Evolutionary conservation across 495 filamentous ascomycete species (phyloP), one percentile per base, ranked within the genome.

Genomic region (Daldinia decipiens): DNA sequence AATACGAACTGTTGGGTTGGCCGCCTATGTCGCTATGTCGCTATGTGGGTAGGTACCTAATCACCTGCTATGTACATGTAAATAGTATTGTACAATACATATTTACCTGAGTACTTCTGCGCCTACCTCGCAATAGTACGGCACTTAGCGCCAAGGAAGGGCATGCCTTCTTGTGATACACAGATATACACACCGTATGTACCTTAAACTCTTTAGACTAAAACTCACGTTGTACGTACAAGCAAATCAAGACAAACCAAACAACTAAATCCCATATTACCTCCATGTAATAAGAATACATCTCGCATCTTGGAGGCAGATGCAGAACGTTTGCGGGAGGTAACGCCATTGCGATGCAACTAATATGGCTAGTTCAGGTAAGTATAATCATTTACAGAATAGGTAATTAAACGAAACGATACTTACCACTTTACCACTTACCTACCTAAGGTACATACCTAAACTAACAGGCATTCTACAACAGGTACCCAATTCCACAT

Each of bases 331-430:
- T 59, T 53, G 50, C 31, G 50, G 63, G 68, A 63, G 63, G 29
- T 72, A 72, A 67, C 59, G 54, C 63, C 59, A 67, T 67, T 52
- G n/a, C 53, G 21, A 52, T 71, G 62, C 60, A 32, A 17, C 68
- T 66, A 59, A 62, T 58, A 63, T 57, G 59, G 63, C 17, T 63
- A 59, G 54, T 65, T 27, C n/a, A n/a, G n/a, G n/a, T 19, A 17
- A 19, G 8, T 47, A 47, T 47, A 47, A 47, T 21, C 8, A 0
- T 24, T 8, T 19, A 47, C 19, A 8, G 11, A 47, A 19, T 17
- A 45, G 12, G 36, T 39, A 15, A 32, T 4, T 32, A 15, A 39
- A 13, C 9, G 9, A n/a, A n/a, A n/a, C n/a, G 27, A 5, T 27
- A 27, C 4, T 27, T 4, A 27, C 27, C 26, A 45, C 40, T 4